Evolutionary conservation across 192 early-diverging fungal genomes (phyloP).

Genomic region (Piromyces sp.): DNA sequence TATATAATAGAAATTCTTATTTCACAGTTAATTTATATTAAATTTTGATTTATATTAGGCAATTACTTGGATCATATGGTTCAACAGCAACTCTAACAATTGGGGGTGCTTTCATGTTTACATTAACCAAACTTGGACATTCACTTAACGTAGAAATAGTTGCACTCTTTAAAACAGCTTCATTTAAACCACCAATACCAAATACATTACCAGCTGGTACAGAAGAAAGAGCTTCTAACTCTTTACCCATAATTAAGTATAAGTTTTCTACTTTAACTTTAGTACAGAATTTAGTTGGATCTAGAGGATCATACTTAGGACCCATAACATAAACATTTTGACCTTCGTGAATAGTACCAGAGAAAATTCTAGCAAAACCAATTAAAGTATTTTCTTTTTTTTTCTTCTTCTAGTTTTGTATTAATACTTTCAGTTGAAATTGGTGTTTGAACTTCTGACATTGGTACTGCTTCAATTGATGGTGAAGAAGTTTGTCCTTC

Average conservation of each 20-base stretch:
- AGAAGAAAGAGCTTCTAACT: constrained; percentile 59
- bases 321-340: constrained; percentile 75
- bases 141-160: constrained; percentile 59
- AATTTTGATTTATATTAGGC: no score
- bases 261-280: constrained; percentile 59
- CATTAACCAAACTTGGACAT: constrained; percentile 61
- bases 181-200: constrained; percentile 74
- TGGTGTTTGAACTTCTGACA: constrained; percentile 3
- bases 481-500: neutral
- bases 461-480: neutral
- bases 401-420: constrained; percentile 8
- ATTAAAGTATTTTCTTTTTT: constrained; percentile 45
- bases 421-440: neutral
- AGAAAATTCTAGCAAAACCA: constrained; percentile 89
- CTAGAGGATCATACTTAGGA: constrained; percentile 72
- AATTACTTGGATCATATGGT: constrained; percentile 62
- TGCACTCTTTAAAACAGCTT: constrained; percentile 82
- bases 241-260: constrained; percentile 94
- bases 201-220: constrained; percentile 94
- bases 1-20: no score
- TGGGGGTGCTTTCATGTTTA: constrained; percentile 49
- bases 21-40: no score
- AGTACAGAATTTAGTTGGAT: constrained; percentile 21
- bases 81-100: constrained; percentile 95
- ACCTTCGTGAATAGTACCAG: constrained; percentile 71